These are phyloP conservation scores for Rhododendron griersonianum DNA, from an alignment of 148 eudicot species.

Conservation along the genomic window DNA sequence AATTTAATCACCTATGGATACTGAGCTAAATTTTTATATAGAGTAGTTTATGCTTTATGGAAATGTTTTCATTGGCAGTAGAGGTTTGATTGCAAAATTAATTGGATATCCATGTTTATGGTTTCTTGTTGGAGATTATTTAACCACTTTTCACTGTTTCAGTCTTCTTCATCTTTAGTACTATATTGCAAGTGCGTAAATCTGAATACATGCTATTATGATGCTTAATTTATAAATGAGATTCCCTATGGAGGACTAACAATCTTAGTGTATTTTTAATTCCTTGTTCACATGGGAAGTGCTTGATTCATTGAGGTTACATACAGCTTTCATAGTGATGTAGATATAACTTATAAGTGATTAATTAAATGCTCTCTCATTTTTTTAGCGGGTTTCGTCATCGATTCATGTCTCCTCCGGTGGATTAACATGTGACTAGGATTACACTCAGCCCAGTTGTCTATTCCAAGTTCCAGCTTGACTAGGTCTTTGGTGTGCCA, in stretches of 20 bases:
- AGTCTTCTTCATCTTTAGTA: conserved; percentile 13
- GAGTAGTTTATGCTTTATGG: background rate
- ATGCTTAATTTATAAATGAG: conserved; percentile 11
- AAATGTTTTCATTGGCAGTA: background rate
- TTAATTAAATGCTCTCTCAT: conserved; percentile 20
- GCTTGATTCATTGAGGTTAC: conserved; percentile 10
- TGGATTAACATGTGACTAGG: conserved; percentile 52
- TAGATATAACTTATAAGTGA: conserved; percentile 22
- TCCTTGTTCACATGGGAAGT: conserved; percentile 25
- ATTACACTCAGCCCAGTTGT: conserved; percentile 16
- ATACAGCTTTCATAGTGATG: conserved; percentile 1
- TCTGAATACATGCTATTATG: conserved; percentile 1
- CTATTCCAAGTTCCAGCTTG: conserved; percentile 13
- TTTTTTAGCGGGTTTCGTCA: conserved; percentile 34
- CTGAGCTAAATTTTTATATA: background rate
- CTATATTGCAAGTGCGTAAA: conserved; percentile 2
- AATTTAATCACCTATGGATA: background rate
- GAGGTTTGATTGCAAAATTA: background rate
- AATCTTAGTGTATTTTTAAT: conserved; percentile 16
- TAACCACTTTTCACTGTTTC: conserved; percentile 13
- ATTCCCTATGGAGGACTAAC: conserved; percentile 18
- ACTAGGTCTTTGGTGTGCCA: conserved; percentile 13
- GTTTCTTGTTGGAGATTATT: conserved; percentile 13
- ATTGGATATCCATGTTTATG: conserved; percentile 3
- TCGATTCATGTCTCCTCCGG: conserved; percentile 26